These are phyloP conservation scores for Schizosaccharomyces versatilis DNA, from an alignment of 1,139 yeast species.

Conservation along the genomic window DNA sequence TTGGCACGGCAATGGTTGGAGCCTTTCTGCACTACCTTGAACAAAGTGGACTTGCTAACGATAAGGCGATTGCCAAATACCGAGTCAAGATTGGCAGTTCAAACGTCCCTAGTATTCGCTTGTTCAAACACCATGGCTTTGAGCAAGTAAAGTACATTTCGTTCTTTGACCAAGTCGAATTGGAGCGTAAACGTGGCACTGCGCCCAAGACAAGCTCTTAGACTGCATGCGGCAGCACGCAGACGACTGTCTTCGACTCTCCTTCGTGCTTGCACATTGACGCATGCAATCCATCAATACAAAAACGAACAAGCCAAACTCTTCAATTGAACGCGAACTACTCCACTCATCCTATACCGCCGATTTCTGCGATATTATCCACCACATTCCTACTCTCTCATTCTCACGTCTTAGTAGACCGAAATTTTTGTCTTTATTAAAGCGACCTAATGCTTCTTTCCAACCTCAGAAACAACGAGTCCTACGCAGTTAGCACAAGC, in stretches of 20 bases:
- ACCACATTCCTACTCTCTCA: too few species aligned
- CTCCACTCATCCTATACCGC: too few species aligned
- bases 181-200: slow-evolving; percentile 18
- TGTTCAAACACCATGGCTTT: slow-evolving; percentile 6
- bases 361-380: too few species aligned
- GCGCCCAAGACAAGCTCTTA: too few species aligned
- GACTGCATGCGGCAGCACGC: neutral
- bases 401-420: too few species aligned
- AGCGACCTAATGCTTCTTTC: neutral
- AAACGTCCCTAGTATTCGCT: slow-evolving; percentile 4
- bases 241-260: neutral
- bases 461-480: slow-evolving; percentile 1
- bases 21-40: slow-evolving; percentile 6
- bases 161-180: slow-evolving; percentile 23
- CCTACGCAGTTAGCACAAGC: neutral
- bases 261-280: neutral
- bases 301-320: too few species aligned
- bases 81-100: slow-evolving; percentile 7
- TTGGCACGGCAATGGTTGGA: slow-evolving; percentile 5
- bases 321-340: too few species aligned
- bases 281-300: too few species aligned
- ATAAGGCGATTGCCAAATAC: neutral
- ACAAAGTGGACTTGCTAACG: neutral
- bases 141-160: slow-evolving; percentile 1
- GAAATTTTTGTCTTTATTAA: too few species aligned